Evolutionary conservation across 441 rosid species (phyloP).

Genomic region (Dalechampia spathulata): DNA sequence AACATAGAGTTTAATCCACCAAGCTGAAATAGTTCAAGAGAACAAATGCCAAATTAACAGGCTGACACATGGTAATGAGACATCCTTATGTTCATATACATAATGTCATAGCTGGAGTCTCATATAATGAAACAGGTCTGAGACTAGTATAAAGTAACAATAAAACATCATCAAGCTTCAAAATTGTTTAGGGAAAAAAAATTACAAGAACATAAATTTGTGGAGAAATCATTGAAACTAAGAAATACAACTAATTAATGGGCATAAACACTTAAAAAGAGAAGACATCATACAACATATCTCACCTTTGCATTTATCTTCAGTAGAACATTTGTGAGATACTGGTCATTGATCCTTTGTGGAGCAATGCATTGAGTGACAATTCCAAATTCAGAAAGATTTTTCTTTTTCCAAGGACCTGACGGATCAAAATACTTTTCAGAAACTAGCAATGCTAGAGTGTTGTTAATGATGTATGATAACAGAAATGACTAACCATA

Average conservation of each 20-base stretch:
- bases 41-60: not conserved
- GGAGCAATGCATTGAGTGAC: slow-evolving; percentile 76
- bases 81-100: too few species aligned
- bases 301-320: slow-evolving; percentile 81
- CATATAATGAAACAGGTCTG: too few species aligned
- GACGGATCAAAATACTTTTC: not conserved
- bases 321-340: slow-evolving; percentile 54
- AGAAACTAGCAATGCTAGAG: not conserved
- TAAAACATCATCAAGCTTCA: too few species aligned
- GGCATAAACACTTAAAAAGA: not conserved
- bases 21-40: slow-evolving; percentile 37
- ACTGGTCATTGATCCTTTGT: slow-evolving; percentile 57
- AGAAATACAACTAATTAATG: not conserved
- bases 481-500: slow-evolving; percentile 39
- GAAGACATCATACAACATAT: not conserved
- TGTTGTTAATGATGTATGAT: not conserved
- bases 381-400: slow-evolving; percentile 62
- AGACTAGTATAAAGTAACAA: too few species aligned
- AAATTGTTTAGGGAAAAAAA: too few species aligned
- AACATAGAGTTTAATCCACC: slow-evolving; percentile 69
- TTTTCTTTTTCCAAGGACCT: slow-evolving; percentile 83
- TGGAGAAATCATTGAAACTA: too few species aligned
- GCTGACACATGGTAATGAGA: slow-evolving; percentile 4
- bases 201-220: too few species aligned
- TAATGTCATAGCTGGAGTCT: too few species aligned